A percentile compares a stretch with the other conserved stretches of the same genome.
These are phyloP conservation scores for Globisporangium spiculum DNA, from an alignment of 352 stramenopile species.

Conservation along the genomic window DNA sequence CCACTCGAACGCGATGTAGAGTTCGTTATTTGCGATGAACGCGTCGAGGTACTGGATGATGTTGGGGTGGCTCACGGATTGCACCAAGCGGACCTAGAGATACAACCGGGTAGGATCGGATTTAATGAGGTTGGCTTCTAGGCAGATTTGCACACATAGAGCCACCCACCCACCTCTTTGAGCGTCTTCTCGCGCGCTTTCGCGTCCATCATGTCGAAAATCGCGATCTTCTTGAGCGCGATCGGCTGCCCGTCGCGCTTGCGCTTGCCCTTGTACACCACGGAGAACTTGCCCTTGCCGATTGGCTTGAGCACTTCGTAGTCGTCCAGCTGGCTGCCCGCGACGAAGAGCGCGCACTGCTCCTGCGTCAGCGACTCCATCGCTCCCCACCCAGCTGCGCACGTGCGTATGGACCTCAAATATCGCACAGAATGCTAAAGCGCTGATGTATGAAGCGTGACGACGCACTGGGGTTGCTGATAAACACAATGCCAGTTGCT, in stretches of 20 bases:
- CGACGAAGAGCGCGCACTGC: constrained; percentile 63
- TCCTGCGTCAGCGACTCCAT: constrained; percentile 80
- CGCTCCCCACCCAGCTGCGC: background rate
- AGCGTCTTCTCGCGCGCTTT: constrained; percentile 90
- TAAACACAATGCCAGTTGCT: too few relatives aligned
- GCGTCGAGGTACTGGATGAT: constrained; percentile 92
- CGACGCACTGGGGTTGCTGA: background rate
- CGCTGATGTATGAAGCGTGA: too few relatives aligned
- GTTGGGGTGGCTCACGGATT: constrained; percentile 87
- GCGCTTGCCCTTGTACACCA: constrained; percentile 88
- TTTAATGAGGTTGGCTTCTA: background rate
- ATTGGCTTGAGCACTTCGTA: constrained; percentile 88
- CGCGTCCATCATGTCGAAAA: constrained; percentile 91
- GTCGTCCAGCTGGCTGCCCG: constrained; percentile 55
- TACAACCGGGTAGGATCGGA: constrained; percentile 9
- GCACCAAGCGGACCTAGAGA: constrained; percentile 75
- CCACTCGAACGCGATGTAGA: constrained; percentile 95
- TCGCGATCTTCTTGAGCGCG: constrained; percentile 93
- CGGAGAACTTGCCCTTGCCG: constrained; percentile 92
- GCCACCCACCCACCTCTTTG: constrained; percentile 47
- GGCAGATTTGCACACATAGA: background rate
- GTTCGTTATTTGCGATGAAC: constrained; percentile 88
- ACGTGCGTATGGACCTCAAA: background rate
- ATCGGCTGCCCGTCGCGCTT: constrained; percentile 65
- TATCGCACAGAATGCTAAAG: background rate